These are phyloP conservation scores for Nakazawaea sp. DNA, from an alignment of 805 yeast genomes.

Conservation along the genomic window DNA sequence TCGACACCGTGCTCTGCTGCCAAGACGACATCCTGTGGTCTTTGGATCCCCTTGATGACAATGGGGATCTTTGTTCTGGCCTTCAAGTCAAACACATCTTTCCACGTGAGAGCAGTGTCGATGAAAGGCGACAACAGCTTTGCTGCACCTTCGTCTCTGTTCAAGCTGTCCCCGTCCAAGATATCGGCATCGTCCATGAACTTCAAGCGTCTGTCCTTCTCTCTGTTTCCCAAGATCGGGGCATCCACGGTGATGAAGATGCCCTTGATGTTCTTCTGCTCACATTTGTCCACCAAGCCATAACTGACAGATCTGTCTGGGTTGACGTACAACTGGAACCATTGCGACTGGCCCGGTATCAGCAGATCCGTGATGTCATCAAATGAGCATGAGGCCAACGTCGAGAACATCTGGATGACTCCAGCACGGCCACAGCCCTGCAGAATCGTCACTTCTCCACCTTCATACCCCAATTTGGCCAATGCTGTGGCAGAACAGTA, in stretches of 20 bases:
- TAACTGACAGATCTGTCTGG: slow-evolving; percentile 23
- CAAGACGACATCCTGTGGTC: slow-evolving; percentile 67
- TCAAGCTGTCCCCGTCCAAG: slow-evolving; percentile 62
- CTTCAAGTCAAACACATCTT: slow-evolving; percentile 16
- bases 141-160: slow-evolving; percentile 76
- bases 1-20: slow-evolving; percentile 70
- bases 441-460: slow-evolving; percentile 85
- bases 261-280: slow-evolving; percentile 25
- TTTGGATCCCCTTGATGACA: slow-evolving; percentile 74
- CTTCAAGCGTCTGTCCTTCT: slow-evolving; percentile 34
- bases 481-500: slow-evolving; percentile 90
- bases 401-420: slow-evolving; percentile 38
- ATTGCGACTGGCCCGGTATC: slow-evolving; percentile 28
- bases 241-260: slow-evolving; percentile 35
- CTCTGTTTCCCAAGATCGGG: slow-evolving; percentile 36
- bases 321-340: slow-evolving; percentile 34
- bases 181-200: slow-evolving; percentile 45
- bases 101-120: slow-evolving; percentile 14
- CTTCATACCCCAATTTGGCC: slow-evolving; percentile 87
- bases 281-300: slow-evolving; percentile 25
- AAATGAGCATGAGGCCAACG: slow-evolving; percentile 36
- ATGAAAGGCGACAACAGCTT: slow-evolving; percentile 79
- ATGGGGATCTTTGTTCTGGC: slow-evolving; percentile 41
- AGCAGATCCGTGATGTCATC: slow-evolving; percentile 35
- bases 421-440: slow-evolving; percentile 66